Evolutionary conservation across 805 yeast genomes (phyloP).

Genomic region (Danielia reshetovae): DNA sequence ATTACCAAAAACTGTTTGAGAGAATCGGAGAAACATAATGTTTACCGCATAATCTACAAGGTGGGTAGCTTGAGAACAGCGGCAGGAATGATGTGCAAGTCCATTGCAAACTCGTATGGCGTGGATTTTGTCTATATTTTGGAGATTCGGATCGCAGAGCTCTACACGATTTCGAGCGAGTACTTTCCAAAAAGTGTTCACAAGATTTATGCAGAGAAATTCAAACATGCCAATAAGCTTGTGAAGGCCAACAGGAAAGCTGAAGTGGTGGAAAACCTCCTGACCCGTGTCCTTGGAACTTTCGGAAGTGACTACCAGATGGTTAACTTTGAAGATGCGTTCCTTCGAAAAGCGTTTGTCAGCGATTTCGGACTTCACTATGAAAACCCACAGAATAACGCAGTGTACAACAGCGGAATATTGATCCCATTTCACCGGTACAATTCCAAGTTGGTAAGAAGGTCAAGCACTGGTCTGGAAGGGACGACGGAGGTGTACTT

Average conservation of each 20-base stretch:
- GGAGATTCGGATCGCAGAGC: conserved; percentile 49
- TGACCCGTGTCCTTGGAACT: conserved; percentile 45
- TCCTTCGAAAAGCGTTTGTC: conserved; percentile 44
- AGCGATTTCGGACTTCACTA: conserved; percentile 53
- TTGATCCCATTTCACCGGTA: conserved; percentile 51
- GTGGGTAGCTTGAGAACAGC: conserved; percentile 44
- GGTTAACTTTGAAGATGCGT: conserved; percentile 28
- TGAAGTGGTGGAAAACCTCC: conserved; percentile 21
- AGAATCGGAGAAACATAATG: conserved; percentile 2
- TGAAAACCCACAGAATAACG: conserved; percentile 23
- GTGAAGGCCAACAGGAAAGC: conserved; percentile 21
- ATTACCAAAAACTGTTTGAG: conserved; percentile 3
- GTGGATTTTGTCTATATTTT: conserved; percentile 47
- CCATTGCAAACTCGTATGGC: conserved; percentile 28
- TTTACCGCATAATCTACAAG: conserved; percentile 29
- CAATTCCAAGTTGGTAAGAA: conserved; percentile 41
- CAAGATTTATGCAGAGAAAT: conserved; percentile 43
- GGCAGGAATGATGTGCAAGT: conserved; percentile 34
- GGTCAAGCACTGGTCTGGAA: no score
- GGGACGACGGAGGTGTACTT: conserved; percentile 41
- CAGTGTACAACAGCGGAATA: conserved; percentile 44
- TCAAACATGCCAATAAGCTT: conserved; percentile 35
- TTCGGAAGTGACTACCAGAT: conserved; percentile 23
- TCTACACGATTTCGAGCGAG: conserved; percentile 36
- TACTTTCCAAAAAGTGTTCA: conserved; percentile 33